phyloP scores from a whole-genome alignment of 2,329 filamentous ascomycete genomes.

The Trichoderma brevicompactum region DNA sequence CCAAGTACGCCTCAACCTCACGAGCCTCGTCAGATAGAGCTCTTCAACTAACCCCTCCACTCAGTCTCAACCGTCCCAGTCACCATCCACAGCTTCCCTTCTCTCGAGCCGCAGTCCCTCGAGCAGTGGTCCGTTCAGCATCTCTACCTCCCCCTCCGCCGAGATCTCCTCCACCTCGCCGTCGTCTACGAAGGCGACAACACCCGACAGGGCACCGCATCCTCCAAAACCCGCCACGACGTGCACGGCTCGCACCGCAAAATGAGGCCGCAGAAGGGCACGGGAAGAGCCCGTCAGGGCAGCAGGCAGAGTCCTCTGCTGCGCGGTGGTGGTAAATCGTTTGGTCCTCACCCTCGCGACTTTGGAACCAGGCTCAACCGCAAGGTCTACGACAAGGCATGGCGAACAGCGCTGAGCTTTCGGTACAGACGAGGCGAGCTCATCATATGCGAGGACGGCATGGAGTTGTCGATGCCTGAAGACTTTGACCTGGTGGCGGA shows the following conservation, averaged over 20 bases:
- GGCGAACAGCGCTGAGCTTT: slow-evolving; percentile 91
- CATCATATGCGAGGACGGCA: slow-evolving; percentile 77
- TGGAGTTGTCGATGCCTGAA: slow-evolving; percentile 65
- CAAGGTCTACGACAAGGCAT: slow-evolving; percentile 95
- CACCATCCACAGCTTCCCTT: slow-evolving; percentile 89
- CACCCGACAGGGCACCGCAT: slow-evolving; percentile 84
- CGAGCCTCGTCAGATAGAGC: neutral
- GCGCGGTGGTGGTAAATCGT: slow-evolving; percentile 82
- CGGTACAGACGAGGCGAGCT: slow-evolving; percentile 86
- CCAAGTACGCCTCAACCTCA: slow-evolving; percentile 45
- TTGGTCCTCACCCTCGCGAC: slow-evolving; percentile 90
- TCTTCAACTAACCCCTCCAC: slow-evolving; percentile 6
- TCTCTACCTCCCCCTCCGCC: slow-evolving; percentile 82
- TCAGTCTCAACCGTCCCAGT: slow-evolving; percentile 70
- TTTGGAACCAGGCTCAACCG: slow-evolving; percentile 81
- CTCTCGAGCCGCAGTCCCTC: slow-evolving; percentile 80
- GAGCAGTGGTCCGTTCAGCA: slow-evolving; percentile 80
- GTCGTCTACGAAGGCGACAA: slow-evolving; percentile 91
- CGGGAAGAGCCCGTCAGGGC: slow-evolving; percentile 77
- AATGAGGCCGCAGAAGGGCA: slow-evolving; percentile 84
- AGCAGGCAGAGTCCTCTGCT: slow-evolving; percentile 80
- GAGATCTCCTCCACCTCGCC: slow-evolving; percentile 90
- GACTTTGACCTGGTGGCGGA: slow-evolving; percentile 53
- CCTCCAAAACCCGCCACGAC: slow-evolving; percentile 78
- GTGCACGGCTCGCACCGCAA: slow-evolving; percentile 84